Percentiles rank a stretch among this genome's conserved stretches.
These are phyloP conservation scores for Alisma plantagoaquatica DNA, from an alignment of 106 monocot genomes.

Conservation along the genomic window DNA sequence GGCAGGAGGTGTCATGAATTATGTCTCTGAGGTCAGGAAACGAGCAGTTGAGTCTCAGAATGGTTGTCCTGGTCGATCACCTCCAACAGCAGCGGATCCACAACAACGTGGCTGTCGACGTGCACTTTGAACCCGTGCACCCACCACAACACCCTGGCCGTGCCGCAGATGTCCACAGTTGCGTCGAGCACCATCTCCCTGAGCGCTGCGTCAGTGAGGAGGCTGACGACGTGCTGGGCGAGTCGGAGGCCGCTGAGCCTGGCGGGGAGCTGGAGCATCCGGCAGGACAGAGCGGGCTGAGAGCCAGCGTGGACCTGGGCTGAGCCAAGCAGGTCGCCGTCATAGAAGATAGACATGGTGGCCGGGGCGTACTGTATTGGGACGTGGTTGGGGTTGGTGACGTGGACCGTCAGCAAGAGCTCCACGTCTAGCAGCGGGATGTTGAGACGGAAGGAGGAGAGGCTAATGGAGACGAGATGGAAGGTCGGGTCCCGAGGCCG, in stretches of 20 bases:
- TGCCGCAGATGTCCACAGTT: constrained; percentile 53
- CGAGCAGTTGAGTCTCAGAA: constrained; percentile 43
- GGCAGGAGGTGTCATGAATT: no score
- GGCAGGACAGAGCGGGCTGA: constrained; percentile 44
- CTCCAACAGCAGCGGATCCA: constrained; percentile 64
- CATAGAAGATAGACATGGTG: constrained; percentile 61
- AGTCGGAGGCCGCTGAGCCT: constrained; percentile 43
- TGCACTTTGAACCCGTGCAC: constrained; percentile 30
- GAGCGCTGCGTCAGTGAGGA: constrained; percentile 43
- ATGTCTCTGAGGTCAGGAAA: no score
- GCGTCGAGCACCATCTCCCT: constrained; percentile 63
- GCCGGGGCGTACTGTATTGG: constrained; percentile 48
- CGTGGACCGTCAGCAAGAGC: constrained; percentile 68
- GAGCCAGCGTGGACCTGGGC: constrained; percentile 44
- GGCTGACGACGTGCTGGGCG: constrained; percentile 22
- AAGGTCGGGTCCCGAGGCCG: constrained; percentile 56
- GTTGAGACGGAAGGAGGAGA: constrained; percentile 53
- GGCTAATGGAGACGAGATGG: constrained; percentile 57
- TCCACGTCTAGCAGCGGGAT: constrained; percentile 58
- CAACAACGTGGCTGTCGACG: constrained; percentile 50
- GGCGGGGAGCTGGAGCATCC: constrained; percentile 42
- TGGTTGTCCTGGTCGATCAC: constrained; percentile 61
- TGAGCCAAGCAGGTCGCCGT: constrained; percentile 50
- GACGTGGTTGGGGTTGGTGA: constrained; percentile 78
- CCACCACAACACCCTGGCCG: constrained; percentile 44